A percentile compares a stretch with the other conserved stretches of the same genome.
phyloP scores from a whole-genome alignment of 2,329 filamentous ascomycete genomes.

The Blumeria hordei region DNA sequence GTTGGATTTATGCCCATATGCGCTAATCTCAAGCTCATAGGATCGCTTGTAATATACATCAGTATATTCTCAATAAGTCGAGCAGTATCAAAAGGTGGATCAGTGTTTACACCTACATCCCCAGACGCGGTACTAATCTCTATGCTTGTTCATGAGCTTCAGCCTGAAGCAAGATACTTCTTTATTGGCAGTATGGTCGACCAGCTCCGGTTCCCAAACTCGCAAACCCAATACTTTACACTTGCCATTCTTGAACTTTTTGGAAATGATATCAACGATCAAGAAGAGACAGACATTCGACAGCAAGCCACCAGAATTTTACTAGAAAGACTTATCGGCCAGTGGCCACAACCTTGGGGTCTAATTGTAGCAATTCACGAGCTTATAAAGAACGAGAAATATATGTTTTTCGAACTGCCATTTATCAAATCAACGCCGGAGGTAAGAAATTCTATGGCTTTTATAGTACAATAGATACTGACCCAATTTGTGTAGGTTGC shows the following conservation, averaged over 20 bases:
- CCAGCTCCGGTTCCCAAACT: constrained; percentile 74
- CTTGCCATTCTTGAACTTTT: constrained; percentile 69
- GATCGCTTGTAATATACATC: constrained; percentile 65
- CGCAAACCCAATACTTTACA: constrained; percentile 80
- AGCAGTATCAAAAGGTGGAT: constrained; percentile 30
- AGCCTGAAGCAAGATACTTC: constrained; percentile 61
- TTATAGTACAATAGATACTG: background rate
- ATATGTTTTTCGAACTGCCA: constrained; percentile 76
- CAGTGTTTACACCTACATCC: constrained; percentile 38
- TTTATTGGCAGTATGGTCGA: constrained; percentile 68
- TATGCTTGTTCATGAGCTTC: constrained; percentile 50
- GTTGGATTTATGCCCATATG: constrained; percentile 42
- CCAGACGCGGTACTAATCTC: constrained; percentile 50
- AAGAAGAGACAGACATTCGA: constrained; percentile 59
- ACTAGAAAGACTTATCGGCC: constrained; percentile 66
- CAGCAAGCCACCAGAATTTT: constrained; percentile 79
- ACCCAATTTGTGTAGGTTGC: constrained; percentile 8
- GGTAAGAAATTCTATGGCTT: constrained; percentile 23
- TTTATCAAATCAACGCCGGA: constrained; percentile 81
- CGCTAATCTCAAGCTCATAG: constrained; percentile 47
- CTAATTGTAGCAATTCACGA: constrained; percentile 72
- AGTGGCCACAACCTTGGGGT: constrained; percentile 90
- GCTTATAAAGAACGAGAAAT: constrained; percentile 73
- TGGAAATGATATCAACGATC: constrained; percentile 44
- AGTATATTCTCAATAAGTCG: constrained; percentile 45